A percentile compares a stretch with the other conserved stretches of the same genome.
These are phyloP conservation scores for Pterocarpus santalinus DNA, from an alignment of 306 rosid genomes.

Conservation along the genomic window DNA sequence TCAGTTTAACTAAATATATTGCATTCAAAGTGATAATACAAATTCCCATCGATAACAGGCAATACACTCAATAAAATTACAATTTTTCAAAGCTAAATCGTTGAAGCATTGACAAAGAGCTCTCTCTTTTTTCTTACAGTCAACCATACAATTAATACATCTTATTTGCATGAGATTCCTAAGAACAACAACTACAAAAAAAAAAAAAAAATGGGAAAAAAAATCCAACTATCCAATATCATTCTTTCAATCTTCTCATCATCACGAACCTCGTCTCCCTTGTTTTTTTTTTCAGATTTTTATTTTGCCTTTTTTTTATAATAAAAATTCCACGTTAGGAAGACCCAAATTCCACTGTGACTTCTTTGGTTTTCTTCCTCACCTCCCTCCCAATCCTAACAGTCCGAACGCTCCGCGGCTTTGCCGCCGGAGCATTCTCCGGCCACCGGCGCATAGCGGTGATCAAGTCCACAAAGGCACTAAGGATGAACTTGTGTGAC, in stretches of 20 bases:
- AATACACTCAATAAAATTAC: no score
- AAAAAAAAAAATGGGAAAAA: neutral
- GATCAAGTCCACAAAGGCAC: constrained; percentile 77
- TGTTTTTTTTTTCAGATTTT: neutral
- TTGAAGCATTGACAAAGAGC: no score
- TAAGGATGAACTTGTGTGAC: constrained; percentile 63
- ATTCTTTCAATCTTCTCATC: neutral
- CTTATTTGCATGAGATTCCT: neutral
- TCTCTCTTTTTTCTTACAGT: no score
- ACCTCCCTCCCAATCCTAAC: constrained; percentile 35
- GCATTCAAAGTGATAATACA: no score
- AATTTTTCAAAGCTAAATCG: neutral
- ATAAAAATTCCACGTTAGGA: neutral
- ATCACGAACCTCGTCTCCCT: neutral
- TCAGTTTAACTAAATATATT: no score
- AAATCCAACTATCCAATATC: neutral
- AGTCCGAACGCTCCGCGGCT: constrained; percentile 51
- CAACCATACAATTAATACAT: neutral
- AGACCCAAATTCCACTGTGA: constrained; percentile 26
- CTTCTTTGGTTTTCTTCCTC: constrained; percentile 29
- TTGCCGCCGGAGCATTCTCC: constrained; percentile 20
- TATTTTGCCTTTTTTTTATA: no score
- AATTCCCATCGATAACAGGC: no score
- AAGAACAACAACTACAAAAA: neutral
- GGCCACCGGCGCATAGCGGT: constrained; percentile 52